Evolutionary conservation across 1,284 basidiomycete species (phyloP).

Genomic region (Spongispora temasekensis): DNA sequence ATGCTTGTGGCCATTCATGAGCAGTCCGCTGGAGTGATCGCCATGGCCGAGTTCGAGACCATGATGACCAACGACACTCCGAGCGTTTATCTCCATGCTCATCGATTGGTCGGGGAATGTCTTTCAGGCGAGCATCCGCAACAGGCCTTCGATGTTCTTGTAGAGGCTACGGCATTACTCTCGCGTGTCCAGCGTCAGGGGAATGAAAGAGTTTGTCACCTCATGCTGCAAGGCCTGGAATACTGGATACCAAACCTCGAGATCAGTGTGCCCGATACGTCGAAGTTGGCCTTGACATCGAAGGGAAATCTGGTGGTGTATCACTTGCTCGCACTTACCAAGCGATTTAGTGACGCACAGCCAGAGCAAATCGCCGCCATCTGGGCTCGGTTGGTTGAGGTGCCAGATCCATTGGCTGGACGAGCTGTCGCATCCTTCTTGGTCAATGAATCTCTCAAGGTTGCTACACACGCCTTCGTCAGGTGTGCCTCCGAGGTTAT

Average conservation of each 20-base stretch:
- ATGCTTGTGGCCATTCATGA: slow-evolving; percentile 77
- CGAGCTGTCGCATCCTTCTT: slow-evolving; percentile 83
- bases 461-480: slow-evolving; percentile 79
- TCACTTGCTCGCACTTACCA: slow-evolving; percentile 83
- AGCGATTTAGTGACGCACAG: slow-evolving; percentile 75
- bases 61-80: slow-evolving; percentile 75
- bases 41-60: slow-evolving; percentile 74
- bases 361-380: slow-evolving; percentile 84
- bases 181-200: slow-evolving; percentile 63
- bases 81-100: slow-evolving; percentile 80
- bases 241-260: slow-evolving; percentile 79
- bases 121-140: slow-evolving; percentile 82
- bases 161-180: slow-evolving; percentile 76
- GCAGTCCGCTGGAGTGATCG: slow-evolving; percentile 58
- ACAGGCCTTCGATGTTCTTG: slow-evolving; percentile 68
- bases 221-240: slow-evolving; percentile 74
- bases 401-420: slow-evolving; percentile 72
- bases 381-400: slow-evolving; percentile 76
- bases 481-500: slow-evolving; percentile 81
- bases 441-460: slow-evolving; percentile 85
- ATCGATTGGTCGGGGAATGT: slow-evolving; percentile 75
- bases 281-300: slow-evolving; percentile 45
- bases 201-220: slow-evolving; percentile 48
- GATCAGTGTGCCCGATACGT: slow-evolving; percentile 42
- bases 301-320: slow-evolving; percentile 74